Evolutionary conservation across 306 rosid species (phyloP), one percentile per base, ranked within the genome.

Genomic region (Sindora glabra): DNA sequence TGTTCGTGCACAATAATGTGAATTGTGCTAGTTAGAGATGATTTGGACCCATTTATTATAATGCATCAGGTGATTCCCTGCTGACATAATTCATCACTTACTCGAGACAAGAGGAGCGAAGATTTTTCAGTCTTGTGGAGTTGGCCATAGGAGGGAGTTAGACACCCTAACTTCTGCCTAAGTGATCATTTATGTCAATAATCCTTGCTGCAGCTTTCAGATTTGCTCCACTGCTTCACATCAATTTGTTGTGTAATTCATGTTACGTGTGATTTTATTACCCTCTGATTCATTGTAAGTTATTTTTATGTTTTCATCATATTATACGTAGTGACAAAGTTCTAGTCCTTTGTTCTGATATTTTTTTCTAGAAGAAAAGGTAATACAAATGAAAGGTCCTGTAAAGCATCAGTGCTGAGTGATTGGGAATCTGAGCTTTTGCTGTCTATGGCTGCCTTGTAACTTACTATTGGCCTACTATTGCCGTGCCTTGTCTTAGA

Each of bases 1-100:
- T 90, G 97, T 77, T 60, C 85, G 1, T 90, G 97, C 67, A 57
- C 84, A 44, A 76, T 90, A 52, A 87, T 90, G 97, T 90, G 85
- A 81, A 77, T n/a, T 71, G 38, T 68, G 69, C 69, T 40, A 29
- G 65, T 53, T 75, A 45, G 56, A 57, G 75, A 54, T 62, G 69
- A 70, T 53, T 17, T 62, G 75, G 39, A 71, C 50, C n/a, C 32
- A 40, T 69, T 72, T 55, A 55, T n/a, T n/a, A n/a, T 21, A 68
- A 23, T 57, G 74, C 66, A 46, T 52, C 60, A 10, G 74, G 71
- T 54, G 65, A 40, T 41, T 60, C 77, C 52, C 50, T n/a, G 48
- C 76, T 75, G 65, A 76, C 70, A 56, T 59, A 71, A 37, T 34
- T 50, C 51, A 62, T 59, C 55, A 70, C 74, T 50, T 38, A 65